Evolutionary conservation across 257 asterid genomes (phyloP).

Genomic region (Catharanthus roseus): DNA sequence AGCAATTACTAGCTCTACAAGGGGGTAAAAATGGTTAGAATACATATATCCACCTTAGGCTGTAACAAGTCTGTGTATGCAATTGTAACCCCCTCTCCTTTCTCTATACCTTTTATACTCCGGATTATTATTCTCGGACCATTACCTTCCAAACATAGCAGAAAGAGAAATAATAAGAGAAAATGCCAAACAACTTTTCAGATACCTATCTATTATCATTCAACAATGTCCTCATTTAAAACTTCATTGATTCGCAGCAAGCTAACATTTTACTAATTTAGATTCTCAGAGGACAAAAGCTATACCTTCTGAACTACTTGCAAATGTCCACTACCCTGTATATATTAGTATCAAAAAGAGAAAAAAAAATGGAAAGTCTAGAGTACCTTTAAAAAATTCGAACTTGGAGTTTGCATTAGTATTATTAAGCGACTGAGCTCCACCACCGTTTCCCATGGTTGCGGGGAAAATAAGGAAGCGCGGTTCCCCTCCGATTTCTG

Average conservation of each 20-base stretch:
- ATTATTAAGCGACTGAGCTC: not conserved
- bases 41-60: constrained; percentile 47
- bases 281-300: not conserved
- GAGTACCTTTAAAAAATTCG: constrained; percentile 8
- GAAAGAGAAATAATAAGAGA: not conserved
- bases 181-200: not conserved
- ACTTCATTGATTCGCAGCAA: not conserved
- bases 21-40: not conserved
- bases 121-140: constrained; percentile 65
- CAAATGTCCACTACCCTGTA: no score
- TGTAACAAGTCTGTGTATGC: constrained; percentile 77
- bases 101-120: constrained; percentile 50
- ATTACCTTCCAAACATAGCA: constrained; percentile 20
- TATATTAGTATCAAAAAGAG: not conserved
- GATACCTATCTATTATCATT: not conserved
- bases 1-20: not conserved
- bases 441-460: constrained; percentile 9
- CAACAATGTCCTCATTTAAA: not conserved
- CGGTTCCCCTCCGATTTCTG: not conserved
- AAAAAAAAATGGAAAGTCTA: not conserved
- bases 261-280: not conserved
- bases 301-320: no score
- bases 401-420: not conserved
- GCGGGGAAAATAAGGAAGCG: constrained; percentile 34
- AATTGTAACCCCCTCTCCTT: constrained; percentile 67